A percentile compares a stretch with the other conserved stretches of the same genome.
Conservation (phyloP, 2,329 filamentous ascomycete genomes). For the Pestalotiopsis sp. region DNA sequence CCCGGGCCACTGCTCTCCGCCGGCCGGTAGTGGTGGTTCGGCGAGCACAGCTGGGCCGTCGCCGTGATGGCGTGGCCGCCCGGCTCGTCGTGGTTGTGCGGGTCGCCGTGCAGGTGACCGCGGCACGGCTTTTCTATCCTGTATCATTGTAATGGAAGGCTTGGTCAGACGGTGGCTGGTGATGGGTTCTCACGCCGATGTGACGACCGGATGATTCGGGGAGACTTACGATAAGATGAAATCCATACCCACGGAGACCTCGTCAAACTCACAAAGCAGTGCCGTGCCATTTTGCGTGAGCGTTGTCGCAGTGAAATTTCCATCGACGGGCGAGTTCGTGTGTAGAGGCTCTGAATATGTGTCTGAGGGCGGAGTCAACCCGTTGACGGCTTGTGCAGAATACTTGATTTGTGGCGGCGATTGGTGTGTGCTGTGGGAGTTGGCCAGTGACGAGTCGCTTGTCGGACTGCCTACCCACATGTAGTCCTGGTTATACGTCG, state of each 20-base stretch:
- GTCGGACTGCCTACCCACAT: conserved; percentile 6
- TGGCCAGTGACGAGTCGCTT: not conserved
- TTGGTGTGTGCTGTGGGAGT: not conserved
- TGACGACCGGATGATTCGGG: no score
- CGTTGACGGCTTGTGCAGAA: not conserved
- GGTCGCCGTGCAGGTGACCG: conserved; percentile 5
- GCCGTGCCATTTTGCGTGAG: not conserved
- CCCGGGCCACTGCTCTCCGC: not conserved
- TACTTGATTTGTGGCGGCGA: not conserved
- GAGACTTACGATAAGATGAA: conserved; percentile 10
- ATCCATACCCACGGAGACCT: conserved; percentile 10
- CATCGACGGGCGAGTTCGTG: not conserved
- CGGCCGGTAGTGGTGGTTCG: not conserved
- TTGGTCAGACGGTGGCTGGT: not conserved
- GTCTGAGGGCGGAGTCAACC: not conserved
- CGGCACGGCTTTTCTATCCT: conserved; percentile 8
- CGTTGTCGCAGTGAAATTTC: not conserved
- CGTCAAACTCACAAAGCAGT: conserved; percentile 2
- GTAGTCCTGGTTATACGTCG: not conserved
- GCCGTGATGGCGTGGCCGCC: conserved; percentile 7
- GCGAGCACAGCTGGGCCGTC: not conserved
- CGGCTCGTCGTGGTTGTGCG: not conserved
- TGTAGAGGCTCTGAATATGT: not conserved
- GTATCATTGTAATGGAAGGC: not conserved
- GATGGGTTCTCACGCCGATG: not conserved